Evolutionary conservation across 768 basidiomycete genomes (phyloP), one percentile per base, ranked within the genome.

Genomic region (Serendipita sp.): DNA sequence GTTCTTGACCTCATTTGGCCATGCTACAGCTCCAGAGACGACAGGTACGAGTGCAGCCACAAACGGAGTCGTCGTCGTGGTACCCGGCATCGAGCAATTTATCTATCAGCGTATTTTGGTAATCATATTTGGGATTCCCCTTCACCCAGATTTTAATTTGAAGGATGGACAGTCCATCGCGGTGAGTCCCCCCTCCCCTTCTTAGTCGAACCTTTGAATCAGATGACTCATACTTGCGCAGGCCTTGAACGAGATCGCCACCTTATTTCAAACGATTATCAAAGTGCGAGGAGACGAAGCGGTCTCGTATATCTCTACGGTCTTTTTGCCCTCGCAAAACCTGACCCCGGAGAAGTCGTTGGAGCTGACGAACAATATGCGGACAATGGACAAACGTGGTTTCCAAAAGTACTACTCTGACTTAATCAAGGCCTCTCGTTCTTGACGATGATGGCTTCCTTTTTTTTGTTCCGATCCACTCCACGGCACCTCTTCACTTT

Each of bases 31-130:
- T 54, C 70, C 75, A 45, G 68, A 75, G 2, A 73, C 78, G 24
- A 76, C 77, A 60, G 75, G 70, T 24, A 67, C 69, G 68, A 64
- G 70, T 67, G 46, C 70, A 65, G 66, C 68, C 76, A 34, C 71
- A 69, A 24, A 75, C 78, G 28, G 66, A 68, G 5, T 70, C 72
- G 32, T 70, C 72, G 32, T 70, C 70, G 35, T 60, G 10, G 74
- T 98, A 48, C 92, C 92, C 10, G 94, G 95, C 0, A 97, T 96
- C 69, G 93, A 97, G 69, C 81, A 83, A 13, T 94, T 94, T 72
- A 81, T 95, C 35, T 98, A 98, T 70, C 88, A 93, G 67, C 82
- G 85, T 11, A 75, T 95, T 38, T 77, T 98, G 63, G 89, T 92
- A 10, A 76, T 83, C 2, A 86, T 86, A 28, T 96, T 99, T 73